A percentile compares a stretch with the other conserved stretches of the same genome.
Conservation (phyloP, 129 eudicot genomes). For the Tanacetum coccineum region DNA sequence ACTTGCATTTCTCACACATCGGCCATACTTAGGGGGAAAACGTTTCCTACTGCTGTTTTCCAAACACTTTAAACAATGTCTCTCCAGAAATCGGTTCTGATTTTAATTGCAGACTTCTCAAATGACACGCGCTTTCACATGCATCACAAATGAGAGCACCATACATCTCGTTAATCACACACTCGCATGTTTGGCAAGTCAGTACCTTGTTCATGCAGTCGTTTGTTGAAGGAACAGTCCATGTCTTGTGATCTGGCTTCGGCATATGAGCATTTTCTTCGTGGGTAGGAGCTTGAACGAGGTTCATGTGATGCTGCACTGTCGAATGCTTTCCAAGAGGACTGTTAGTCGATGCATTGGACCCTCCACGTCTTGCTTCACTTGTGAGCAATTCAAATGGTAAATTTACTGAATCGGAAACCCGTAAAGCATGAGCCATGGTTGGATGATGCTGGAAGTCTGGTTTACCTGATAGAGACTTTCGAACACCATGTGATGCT, state of each 20-base stretch:
- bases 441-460: not conserved
- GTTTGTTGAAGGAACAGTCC: slow-evolving; percentile 74
- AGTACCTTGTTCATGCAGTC: slow-evolving; percentile 67
- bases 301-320: not conserved
- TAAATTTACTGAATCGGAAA: not conserved
- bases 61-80: slow-evolving; percentile 76
- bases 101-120: slow-evolving; percentile 52
- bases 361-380: slow-evolving; percentile 1
- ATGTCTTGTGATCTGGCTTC: slow-evolving; percentile 38
- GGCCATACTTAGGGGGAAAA: slow-evolving; percentile 76
- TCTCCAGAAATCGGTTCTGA: slow-evolving; percentile 45
- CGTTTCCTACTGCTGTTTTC: slow-evolving; percentile 55
- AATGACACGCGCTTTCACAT: slow-evolving; percentile 74
- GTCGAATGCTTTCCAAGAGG: slow-evolving; percentile 10
- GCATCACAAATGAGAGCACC: slow-evolving; percentile 70
- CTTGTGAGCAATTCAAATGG: slow-evolving; percentile 12
- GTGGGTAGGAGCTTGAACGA: slow-evolving; percentile 9
- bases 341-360: slow-evolving; percentile 3
- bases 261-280: slow-evolving; percentile 40
- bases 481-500: too few species aligned
- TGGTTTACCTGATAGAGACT: not conserved
- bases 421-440: not conserved
- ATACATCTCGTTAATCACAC: slow-evolving; percentile 43
- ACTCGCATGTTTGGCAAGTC: slow-evolving; percentile 64
- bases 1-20: slow-evolving; percentile 46